Base-by-base conservation (phyloP, 495 filamentous ascomycete species). In the Viridothelium virens region DNA sequence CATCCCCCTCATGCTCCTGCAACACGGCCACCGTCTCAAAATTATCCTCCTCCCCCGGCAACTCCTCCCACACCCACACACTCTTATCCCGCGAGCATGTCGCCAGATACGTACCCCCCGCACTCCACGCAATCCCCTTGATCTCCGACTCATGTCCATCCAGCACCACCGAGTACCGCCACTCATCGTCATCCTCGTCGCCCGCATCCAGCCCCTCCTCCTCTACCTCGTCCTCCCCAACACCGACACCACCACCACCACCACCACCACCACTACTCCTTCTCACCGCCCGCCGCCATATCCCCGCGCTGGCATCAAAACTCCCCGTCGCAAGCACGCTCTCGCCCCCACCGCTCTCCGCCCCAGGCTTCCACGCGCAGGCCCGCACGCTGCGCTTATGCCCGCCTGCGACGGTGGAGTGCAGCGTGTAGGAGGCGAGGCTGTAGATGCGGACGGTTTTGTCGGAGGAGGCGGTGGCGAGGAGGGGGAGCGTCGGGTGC, bases 51-150 rank as follows among this genome's bases (percentile, higher is more conserved):
- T 85, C 89, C 7, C 53, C 53, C 25, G 53, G 53, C 2, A 97
- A 82, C 73, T 96, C 92, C 76, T 98, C 94, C 94, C 94, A 98
- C 62, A 98, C 89, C 94, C 94, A 98, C n/a, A 98, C 90, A 33
- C 85, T 88, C 78, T 97, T 97, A 75, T 98, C 94, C 11, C 94
- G 82, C 33, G 85, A 87, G 73, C 92, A 97, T 0, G 92, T 96
- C 5, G 94, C 94, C 3, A 98, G 84, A 65, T 88, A 84, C 74
- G 88, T 86, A 0, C 91, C 91, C 0, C 86, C 87, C 0, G 91
- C 83, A 2, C 85, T 88, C 84, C 90, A 98, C 14, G 88, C 83
- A 2, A 96, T 84, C 36, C 81, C 84, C 74, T 98, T 98, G 71
- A 98, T 87, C 75, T 98, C 94, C 64, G 87, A 90, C 61, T 97